Conservation (phyloP, 768 basidiomycete species). For the Lyophyllum decastes region DNA sequence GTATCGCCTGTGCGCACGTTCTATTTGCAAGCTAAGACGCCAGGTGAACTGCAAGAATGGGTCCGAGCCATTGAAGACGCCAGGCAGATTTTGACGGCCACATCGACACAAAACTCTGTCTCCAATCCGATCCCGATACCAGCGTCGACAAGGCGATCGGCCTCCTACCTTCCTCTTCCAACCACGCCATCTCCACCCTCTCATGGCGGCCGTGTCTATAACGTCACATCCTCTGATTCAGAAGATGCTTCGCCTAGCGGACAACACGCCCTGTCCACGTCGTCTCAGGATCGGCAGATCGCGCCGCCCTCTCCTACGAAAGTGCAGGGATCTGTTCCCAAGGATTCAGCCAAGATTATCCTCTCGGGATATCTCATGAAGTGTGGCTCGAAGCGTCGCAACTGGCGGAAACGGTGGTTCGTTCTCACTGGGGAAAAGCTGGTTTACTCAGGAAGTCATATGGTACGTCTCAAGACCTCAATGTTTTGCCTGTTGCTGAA, state of each 20-base stretch:
- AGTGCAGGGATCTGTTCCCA: slow-evolving; percentile 29
- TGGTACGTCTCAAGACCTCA: slow-evolving; percentile 58
- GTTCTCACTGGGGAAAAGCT: slow-evolving; percentile 87
- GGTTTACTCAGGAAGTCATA: slow-evolving; percentile 90
- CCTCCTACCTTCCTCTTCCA: slow-evolving; percentile 31
- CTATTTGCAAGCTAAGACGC: slow-evolving; percentile 80
- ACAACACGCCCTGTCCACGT: slow-evolving; percentile 41
- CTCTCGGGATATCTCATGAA: slow-evolving; percentile 95
- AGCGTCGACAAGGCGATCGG: slow-evolving; percentile 27
- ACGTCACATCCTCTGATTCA: slow-evolving; percentile 76
- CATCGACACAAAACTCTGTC: slow-evolving; percentile 59
- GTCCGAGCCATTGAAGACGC: slow-evolving; percentile 80
- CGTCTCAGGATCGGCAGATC: slow-evolving; percentile 45
- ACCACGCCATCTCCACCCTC: slow-evolving; percentile 52
- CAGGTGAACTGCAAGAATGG: slow-evolving; percentile 81
- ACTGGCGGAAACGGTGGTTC: slow-evolving; percentile 98
- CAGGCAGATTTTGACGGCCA: slow-evolving; percentile 61
- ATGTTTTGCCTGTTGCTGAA: not conserved
- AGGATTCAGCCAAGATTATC: slow-evolving; percentile 78
- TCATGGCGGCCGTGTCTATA: slow-evolving; percentile 40
- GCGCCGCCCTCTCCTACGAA: slow-evolving; percentile 47
- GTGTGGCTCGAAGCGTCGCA: slow-evolving; percentile 88
- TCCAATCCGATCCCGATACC: slow-evolving; percentile 58
- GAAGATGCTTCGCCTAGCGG: slow-evolving; percentile 63
- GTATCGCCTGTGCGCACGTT: slow-evolving; percentile 90